Percentiles rank a stretch among this genome's conserved stretches.
Evolutionary conservation across 345 rosid genomes (phyloP).

Genomic region (Ailanthus altissimus): DNA sequence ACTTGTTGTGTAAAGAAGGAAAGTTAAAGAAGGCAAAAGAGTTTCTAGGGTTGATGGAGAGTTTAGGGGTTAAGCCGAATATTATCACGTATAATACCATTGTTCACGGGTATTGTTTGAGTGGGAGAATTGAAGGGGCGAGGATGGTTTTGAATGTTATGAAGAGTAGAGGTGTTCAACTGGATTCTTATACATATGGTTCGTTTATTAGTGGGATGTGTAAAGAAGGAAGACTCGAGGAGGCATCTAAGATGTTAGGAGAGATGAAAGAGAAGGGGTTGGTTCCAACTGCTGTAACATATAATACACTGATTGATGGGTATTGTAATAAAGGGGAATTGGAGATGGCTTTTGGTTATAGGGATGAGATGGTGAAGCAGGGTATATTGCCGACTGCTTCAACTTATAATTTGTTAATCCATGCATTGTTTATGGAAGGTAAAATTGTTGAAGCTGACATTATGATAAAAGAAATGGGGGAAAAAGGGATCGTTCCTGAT

Average conservation of each 20-base stretch:
- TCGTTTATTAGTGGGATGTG: conserved; percentile 80
- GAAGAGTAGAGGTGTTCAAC: conserved; percentile 60
- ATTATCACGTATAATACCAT: conserved; percentile 77
- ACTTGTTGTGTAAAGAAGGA: conserved; percentile 83
- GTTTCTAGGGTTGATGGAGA: conserved; percentile 58
- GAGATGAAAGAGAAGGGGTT: conserved; percentile 67
- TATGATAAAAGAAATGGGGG: conserved; percentile 66
- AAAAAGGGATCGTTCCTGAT: conserved; percentile 59
- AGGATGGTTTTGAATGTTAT: conserved; percentile 58
- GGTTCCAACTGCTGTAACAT: conserved; percentile 71
- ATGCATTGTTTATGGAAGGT: conserved; percentile 73
- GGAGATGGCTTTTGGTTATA: conserved; percentile 59
- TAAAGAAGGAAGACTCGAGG: conserved; percentile 65
- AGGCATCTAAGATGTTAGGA: conserved; percentile 54
- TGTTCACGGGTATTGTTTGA: conserved; percentile 69
- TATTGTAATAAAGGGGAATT: conserved; percentile 67
- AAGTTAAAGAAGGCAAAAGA: conserved; percentile 79
- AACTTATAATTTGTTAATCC: conserved; percentile 80
- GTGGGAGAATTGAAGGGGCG: conserved; percentile 73
- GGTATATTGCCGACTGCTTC: conserved; percentile 69
- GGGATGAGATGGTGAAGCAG: conserved; percentile 74
- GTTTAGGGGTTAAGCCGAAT: conserved; percentile 66
- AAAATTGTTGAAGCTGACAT: conserved; percentile 61
- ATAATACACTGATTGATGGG: conserved; percentile 80
- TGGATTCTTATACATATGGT: conserved; percentile 74